These are phyloP conservation scores for Ceratocystiopsis sp. DNA, from an alignment of 2,329 filamentous ascomycete species.

Conservation along the genomic window DNA sequence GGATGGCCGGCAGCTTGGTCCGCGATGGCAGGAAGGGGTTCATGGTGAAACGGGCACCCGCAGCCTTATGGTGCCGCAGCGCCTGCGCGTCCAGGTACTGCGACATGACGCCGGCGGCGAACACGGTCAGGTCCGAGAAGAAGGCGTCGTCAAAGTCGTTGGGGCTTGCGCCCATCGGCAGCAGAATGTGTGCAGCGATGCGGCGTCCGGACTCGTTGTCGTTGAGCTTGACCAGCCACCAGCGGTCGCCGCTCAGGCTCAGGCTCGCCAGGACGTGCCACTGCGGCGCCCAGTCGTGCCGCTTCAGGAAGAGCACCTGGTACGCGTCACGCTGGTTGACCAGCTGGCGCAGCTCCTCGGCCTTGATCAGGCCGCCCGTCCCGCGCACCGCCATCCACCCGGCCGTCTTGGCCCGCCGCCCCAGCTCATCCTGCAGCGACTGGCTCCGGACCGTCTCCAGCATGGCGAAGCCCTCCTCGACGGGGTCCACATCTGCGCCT, in stretches of 20 bases:
- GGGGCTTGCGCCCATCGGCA: constrained; percentile 18
- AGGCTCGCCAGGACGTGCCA: constrained; percentile 61
- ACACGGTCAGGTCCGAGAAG: constrained; percentile 33
- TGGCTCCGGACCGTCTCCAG: constrained; percentile 46
- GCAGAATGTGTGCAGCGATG: constrained; percentile 7
- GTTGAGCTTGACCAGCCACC: constrained; percentile 52
- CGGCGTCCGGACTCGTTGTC: constrained; percentile 2
- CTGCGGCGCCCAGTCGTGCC: constrained; percentile 49
- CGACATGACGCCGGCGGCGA: constrained; percentile 32
- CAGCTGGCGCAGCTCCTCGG: constrained; percentile 38
- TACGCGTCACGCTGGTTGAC: constrained; percentile 47
- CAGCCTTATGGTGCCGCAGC: constrained; percentile 27
- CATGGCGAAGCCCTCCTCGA: constrained; percentile 36
- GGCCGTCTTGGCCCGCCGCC: constrained; percentile 39
- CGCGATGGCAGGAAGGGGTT: constrained; percentile 24
- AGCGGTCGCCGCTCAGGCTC: constrained; percentile 56
- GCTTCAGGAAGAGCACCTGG: constrained; percentile 51
- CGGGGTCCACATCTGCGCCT: constrained; percentile 25
- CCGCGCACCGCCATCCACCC: constrained; percentile 43
- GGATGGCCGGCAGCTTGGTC: constrained; percentile 29
- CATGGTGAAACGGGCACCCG: constrained; percentile 15
- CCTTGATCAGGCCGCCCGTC: constrained; percentile 23
- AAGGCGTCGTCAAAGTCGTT: constrained; percentile 30
- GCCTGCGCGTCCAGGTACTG: constrained; percentile 32
- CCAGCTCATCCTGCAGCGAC: constrained; percentile 44